phyloP scores from a whole-genome alignment of 2,329 filamentous ascomycete species.

The Chrysoporthe austroafricana region DNA sequence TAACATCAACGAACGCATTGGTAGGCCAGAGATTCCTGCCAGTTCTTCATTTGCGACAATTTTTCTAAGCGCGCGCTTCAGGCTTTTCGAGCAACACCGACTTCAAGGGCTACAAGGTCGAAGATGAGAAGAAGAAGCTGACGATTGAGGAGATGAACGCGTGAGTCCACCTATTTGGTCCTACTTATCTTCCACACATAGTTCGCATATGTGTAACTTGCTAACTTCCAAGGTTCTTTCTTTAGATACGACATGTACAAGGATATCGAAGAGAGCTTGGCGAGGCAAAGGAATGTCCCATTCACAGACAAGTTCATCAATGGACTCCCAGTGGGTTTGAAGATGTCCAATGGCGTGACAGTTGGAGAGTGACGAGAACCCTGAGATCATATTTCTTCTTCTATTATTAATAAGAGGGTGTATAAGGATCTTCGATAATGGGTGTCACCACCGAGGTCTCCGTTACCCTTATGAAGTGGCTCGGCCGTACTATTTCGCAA shows the following conservation, averaged over 20 bases:
- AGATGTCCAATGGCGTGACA: slow-evolving; percentile 53
- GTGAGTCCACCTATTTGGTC: slow-evolving; percentile 41
- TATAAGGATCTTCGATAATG: no score
- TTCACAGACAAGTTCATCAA: slow-evolving; percentile 45
- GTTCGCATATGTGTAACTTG: neutral
- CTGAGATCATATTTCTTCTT: neutral
- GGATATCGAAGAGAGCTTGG: slow-evolving; percentile 56
- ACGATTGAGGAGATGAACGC: slow-evolving; percentile 73
- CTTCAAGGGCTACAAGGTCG: slow-evolving; percentile 62
- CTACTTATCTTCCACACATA: neutral
- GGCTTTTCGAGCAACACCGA: slow-evolving; percentile 66
- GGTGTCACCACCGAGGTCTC: no score
- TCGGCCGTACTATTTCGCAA: no score
- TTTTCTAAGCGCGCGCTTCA: slow-evolving; percentile 28
- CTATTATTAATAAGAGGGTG: no score
- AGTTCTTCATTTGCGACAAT: neutral
- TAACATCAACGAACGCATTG: slow-evolving; percentile 67
- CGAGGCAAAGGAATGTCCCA: slow-evolving; percentile 36
- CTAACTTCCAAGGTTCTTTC: neutral
- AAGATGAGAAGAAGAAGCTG: slow-evolving; percentile 62
- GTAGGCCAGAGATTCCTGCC: slow-evolving; percentile 33
- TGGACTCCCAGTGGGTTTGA: slow-evolving; percentile 51
- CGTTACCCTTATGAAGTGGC: no score
- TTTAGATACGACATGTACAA: slow-evolving; percentile 61
- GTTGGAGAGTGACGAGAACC: slow-evolving; percentile 17